phyloP scores from a whole-genome alignment of 805 yeast genomes.

The Yarrowia bubula region DNA sequence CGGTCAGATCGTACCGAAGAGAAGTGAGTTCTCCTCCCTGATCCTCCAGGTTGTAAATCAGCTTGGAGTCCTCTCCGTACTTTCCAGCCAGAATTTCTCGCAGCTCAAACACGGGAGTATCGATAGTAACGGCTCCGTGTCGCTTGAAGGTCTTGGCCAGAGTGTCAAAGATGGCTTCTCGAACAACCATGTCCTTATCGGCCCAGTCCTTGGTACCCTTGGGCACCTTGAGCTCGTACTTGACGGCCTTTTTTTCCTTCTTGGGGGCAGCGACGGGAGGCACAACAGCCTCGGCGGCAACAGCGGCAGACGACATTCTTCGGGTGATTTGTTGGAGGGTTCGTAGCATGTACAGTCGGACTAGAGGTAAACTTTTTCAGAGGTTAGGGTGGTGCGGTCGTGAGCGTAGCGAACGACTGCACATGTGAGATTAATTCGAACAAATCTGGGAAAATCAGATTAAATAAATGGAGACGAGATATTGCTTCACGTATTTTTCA shows the following conservation, averaged over 20 bases:
- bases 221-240: conserved; percentile 85
- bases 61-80: conserved; percentile 97
- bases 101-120: conserved; percentile 96
- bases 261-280: conserved; percentile 20
- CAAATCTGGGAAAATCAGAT: too few species aligned
- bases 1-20: conserved; percentile 93
- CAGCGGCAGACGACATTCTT: conserved; percentile 21
- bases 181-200: conserved; percentile 92
- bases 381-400: conserved; percentile 22
- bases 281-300: background rate
- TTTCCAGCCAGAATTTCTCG: conserved; percentile 95
- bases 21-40: conserved; percentile 99
- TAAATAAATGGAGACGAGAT: too few species aligned
- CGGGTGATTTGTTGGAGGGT: conserved; percentile 9
- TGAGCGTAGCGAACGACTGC: too few species aligned
- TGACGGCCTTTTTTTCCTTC: conserved; percentile 34
- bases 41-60: conserved; percentile 93
- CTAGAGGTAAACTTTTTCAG: conserved; percentile 19
- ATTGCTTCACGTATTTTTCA: too few species aligned
- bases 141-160: conserved; percentile 76
- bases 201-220: conserved; percentile 99
- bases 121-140: conserved; percentile 98
- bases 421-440: too few species aligned
- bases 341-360: conserved; percentile 19
- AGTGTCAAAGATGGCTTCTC: conserved; percentile 80